Percentiles rank a stretch among this genome's conserved stretches.
Evolutionary conservation across 140 eudicot genomes (phyloP).

Genomic region (Bidens hawaiensis): DNA sequence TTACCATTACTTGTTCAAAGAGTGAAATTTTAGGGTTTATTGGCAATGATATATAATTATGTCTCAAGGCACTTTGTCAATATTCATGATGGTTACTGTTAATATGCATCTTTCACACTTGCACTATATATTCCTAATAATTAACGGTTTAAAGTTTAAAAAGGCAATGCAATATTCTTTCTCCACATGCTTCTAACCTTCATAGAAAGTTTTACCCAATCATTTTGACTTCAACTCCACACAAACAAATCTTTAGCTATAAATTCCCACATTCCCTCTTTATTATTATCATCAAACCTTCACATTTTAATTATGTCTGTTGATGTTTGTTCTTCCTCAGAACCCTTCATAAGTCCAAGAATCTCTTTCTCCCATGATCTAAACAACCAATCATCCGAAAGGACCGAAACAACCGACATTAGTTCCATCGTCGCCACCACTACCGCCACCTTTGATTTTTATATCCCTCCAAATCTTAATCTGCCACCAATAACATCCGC

Average conservation of each 20-base stretch:
- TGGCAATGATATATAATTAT: background rate
- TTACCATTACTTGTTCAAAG: no score
- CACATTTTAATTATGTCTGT: conserved; percentile 45
- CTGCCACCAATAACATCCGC: conserved; percentile 46
- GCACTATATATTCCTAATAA: background rate
- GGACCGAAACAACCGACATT: background rate
- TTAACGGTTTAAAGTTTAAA: background rate
- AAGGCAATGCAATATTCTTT: background rate
- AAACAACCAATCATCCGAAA: conserved; percentile 27
- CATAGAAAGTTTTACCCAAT: conserved; percentile 19
- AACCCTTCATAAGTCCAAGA: conserved; percentile 59
- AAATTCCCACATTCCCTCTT: conserved; percentile 12
- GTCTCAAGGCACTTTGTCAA: background rate
- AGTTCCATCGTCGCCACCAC: background rate
- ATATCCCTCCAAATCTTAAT: conserved; percentile 11
- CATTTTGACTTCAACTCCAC: conserved; percentile 43
- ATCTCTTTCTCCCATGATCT: conserved; percentile 81
- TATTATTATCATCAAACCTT: background rate
- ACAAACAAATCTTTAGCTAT: conserved; percentile 21
- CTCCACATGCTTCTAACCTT: conserved; percentile 17
- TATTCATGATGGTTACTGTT: conserved; percentile 5
- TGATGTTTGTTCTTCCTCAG: conserved; percentile 52
- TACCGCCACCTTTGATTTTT: conserved; percentile 55
- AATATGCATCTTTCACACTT: conserved; percentile 8
- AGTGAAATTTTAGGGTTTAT: no score